These are phyloP conservation scores for Leptodermis oblonga DNA, from an alignment of 257 asterid species.

Conservation along the genomic window DNA sequence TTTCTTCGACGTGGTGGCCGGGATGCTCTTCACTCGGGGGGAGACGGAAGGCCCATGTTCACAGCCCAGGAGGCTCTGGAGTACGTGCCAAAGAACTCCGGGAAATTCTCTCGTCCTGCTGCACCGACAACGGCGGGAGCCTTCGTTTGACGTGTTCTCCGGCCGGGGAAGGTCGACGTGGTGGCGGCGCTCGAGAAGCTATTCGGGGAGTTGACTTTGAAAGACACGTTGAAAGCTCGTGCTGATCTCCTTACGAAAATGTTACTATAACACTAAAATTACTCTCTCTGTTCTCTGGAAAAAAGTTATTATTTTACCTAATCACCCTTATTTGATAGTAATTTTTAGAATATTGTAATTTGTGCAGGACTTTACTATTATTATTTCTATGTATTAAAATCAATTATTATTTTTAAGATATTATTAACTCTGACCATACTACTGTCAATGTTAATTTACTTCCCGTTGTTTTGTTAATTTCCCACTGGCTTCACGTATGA, in stretches of 20 bases:
- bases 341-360: no score
- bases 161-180: constrained; percentile 25
- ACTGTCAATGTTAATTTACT: no score
- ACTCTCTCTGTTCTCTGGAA: no score
- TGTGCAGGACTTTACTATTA: no score
- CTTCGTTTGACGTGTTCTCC: constrained; percentile 22
- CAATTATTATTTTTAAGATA: no score
- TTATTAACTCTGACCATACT: no score
- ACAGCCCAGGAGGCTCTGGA: constrained; percentile 47
- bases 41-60: constrained; percentile 45
- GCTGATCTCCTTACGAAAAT: constrained; percentile 72
- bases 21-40: constrained; percentile 51
- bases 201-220: constrained; percentile 52
- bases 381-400: no score
- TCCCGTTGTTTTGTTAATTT: no score
- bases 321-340: no score
- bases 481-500: no score
- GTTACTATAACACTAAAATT: no score
- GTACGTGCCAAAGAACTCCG: constrained; percentile 32
- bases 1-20: constrained; percentile 68
- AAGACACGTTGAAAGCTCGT: constrained; percentile 61
- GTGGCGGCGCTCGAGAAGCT: constrained; percentile 20
- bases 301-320: no score
- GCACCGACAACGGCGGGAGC: constrained; percentile 9
- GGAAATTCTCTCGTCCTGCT: constrained; percentile 21